These are phyloP conservation scores for Bidens hawaiensis DNA, from an alignment of 140 eudicot species.

Conservation along the genomic window DNA sequence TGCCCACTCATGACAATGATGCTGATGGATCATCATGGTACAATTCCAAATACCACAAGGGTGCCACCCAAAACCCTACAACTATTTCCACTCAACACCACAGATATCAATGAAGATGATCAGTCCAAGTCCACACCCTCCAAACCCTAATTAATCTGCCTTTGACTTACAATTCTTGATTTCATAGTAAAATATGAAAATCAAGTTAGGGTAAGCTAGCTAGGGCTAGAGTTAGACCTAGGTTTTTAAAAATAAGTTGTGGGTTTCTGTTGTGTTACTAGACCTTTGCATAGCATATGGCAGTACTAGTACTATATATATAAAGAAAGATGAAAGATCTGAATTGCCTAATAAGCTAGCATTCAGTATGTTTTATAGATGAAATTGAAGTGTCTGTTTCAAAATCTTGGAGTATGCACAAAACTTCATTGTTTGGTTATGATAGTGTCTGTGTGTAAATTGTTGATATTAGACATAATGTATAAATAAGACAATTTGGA, in stretches of 20 bases:
- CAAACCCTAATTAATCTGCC: conserved; percentile 18
- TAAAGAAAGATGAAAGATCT: conserved; percentile 37
- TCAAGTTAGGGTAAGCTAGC: conserved; percentile 18
- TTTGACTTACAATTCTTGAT: conserved; percentile 7
- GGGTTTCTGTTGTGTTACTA: conserved; percentile 40
- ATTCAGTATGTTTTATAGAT: conserved; percentile 30
- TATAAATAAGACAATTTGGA: conserved; percentile 13
- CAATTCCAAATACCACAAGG: conserved; percentile 28
- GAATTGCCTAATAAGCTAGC: conserved; percentile 40
- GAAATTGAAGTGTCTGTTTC: conserved; percentile 28
- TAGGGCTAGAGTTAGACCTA: too few relatives aligned
- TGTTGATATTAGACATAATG: conserved; percentile 9
- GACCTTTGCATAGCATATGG: conserved; percentile 30
- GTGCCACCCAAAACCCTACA: conserved; percentile 59
- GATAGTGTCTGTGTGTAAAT: conserved; percentile 10
- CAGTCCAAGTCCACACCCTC: conserved; percentile 13
- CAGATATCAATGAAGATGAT: conserved; percentile 26
- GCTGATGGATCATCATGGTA: conserved; percentile 38
- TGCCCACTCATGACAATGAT: conserved; percentile 38
- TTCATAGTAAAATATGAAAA: conserved; percentile 22
- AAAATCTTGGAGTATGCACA: conserved; percentile 33
- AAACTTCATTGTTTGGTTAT: conserved; percentile 25
- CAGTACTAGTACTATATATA: conserved; percentile 32
- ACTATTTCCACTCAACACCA: conserved; percentile 54
- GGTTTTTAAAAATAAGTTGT: conserved; percentile 23